Evolutionary conservation across 148 eudicot genomes (phyloP).

Genomic region (Polygonum aviculare): DNA sequence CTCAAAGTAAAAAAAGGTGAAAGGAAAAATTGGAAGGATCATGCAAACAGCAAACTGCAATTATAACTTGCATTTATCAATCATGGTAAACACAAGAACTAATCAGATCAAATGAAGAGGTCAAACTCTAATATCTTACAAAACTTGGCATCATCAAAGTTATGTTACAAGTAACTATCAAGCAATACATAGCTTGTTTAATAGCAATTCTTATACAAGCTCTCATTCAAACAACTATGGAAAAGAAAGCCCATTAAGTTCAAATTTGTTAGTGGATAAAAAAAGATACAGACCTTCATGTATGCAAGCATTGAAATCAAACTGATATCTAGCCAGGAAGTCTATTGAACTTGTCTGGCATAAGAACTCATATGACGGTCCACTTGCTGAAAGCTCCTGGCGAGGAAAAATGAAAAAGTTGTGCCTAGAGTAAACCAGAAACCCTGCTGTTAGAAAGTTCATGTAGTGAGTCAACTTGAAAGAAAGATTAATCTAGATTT

Average conservation of each 20-base stretch:
- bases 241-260: not conserved
- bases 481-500: not conserved
- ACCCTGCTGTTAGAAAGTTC: not conserved
- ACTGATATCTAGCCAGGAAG: conserved; percentile 81
- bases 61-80: not conserved
- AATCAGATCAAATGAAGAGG: not conserved
- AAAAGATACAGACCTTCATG: conserved; percentile 49
- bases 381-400: conserved; percentile 55
- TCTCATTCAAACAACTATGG: not conserved
- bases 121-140: not conserved
- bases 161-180: not conserved
- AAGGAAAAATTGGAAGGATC: conserved; percentile 9
- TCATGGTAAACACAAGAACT: not conserved
- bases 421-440: conserved; percentile 45
- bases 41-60: conserved; percentile 8
- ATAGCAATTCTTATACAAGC: not conserved
- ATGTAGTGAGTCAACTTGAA: not conserved
- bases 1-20: conserved; percentile 22
- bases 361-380: conserved; percentile 56
- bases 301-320: conserved; percentile 88
- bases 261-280: not conserved
- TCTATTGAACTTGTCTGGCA: conserved; percentile 89
- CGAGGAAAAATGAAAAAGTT: conserved; percentile 89
- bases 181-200: not conserved
- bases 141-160: not conserved